These are phyloP conservation scores for Lasiosphaeriaceae sp. DNA, from an alignment of 495 filamentous ascomycete species.

Conservation along the genomic window DNA sequence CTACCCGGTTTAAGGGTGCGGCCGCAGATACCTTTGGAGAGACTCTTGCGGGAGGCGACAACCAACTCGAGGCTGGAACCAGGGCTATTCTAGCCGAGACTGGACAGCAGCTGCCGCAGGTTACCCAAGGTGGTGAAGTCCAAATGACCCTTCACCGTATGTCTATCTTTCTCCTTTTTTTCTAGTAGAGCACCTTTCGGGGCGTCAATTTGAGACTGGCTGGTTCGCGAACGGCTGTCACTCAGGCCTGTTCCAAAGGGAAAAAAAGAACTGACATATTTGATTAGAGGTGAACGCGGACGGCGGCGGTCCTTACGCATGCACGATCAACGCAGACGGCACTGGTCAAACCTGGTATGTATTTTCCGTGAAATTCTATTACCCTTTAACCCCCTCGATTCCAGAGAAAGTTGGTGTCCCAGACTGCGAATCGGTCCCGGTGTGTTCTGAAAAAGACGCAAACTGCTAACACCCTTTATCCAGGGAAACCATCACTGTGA, in stretches of 20 bases:
- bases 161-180: neutral
- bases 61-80: conserved; percentile 46
- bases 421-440: no score
- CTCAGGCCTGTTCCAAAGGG: neutral
- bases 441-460: no score
- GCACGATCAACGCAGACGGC: conserved; percentile 48
- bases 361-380: no score
- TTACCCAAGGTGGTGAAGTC: conserved; percentile 43
- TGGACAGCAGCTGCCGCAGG: conserved; percentile 43
- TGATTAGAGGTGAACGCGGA: conserved; percentile 41
- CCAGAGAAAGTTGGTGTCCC: no score
- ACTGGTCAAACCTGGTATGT: conserved; percentile 38
- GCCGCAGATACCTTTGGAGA: conserved; percentile 42
- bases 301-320: conserved; percentile 43
- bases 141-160: conserved; percentile 47
- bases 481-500: conserved; percentile 17
- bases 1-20: conserved; percentile 45
- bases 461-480: no score
- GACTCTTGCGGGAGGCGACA: conserved; percentile 39
- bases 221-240: neutral
- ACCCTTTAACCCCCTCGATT: no score
- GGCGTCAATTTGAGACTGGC: neutral
- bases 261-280: neutral
- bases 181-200: neutral
- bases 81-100: conserved; percentile 43